Percentiles rank a stretch among this genome's conserved stretches.
Evolutionary conservation across 805 yeast species (phyloP).

Genomic region (Wickerhamiella spandovensis): DNA sequence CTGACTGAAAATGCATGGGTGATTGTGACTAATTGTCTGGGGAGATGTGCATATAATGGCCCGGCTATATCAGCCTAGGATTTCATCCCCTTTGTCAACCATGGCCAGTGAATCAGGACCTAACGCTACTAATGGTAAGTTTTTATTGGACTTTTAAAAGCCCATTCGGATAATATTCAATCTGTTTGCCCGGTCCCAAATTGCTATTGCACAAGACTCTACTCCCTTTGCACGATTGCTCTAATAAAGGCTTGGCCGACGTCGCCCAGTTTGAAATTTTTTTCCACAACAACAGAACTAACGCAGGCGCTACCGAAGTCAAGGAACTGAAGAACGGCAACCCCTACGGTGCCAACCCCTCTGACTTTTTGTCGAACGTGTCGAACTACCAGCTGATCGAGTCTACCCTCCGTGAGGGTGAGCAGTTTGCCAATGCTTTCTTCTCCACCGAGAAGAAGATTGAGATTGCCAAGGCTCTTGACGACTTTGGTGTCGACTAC

Average conservation of each 20-base stretch:
- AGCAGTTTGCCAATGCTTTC: conserved; percentile 96
- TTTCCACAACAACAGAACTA: not conserved
- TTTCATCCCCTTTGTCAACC: not conserved
- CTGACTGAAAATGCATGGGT: not conserved
- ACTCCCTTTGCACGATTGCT: too few species aligned
- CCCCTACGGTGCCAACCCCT: conserved; percentile 94
- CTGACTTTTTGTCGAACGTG: conserved; percentile 83
- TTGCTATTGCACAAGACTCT: too few species aligned
- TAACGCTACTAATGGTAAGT: conserved; percentile 9
- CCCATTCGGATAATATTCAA: too few species aligned
- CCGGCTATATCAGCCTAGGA: not conserved
- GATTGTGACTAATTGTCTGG: not conserved
- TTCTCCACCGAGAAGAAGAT: conserved; percentile 89
- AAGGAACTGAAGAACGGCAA: conserved; percentile 26
- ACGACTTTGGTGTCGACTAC: conserved; percentile 96
- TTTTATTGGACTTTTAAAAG: not conserved
- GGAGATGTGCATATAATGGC: not conserved
- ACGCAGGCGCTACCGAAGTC: conserved; percentile 13
- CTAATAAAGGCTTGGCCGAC: not conserved
- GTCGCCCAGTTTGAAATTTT: not conserved
- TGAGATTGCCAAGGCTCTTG: conserved; percentile 92
- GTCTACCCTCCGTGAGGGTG: conserved; percentile 95
- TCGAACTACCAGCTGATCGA: conserved; percentile 82
- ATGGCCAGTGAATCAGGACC: conserved; percentile 4
- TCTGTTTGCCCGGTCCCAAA: too few species aligned